phyloP scores from a whole-genome alignment of 2,329 filamentous ascomycete species.

The Xylariaceae sp. region DNA sequence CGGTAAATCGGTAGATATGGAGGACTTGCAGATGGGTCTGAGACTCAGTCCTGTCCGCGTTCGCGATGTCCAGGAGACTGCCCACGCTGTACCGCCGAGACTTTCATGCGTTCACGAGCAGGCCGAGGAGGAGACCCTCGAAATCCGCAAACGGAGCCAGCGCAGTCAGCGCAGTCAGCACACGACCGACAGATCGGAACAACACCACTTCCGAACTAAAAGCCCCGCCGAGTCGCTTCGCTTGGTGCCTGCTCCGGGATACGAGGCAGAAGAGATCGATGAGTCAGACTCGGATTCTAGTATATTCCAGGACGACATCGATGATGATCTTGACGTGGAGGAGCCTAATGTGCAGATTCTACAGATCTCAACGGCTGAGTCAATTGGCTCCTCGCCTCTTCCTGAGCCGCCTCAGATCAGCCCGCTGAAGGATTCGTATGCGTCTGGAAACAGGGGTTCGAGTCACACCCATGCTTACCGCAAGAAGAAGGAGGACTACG shows the following conservation, averaged over 20 bases:
- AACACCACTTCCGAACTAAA: slow-evolving; percentile 53
- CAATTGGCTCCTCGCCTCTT: slow-evolving; percentile 40
- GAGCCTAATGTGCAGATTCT: slow-evolving; percentile 33
- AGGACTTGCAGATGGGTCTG: slow-evolving; percentile 63
- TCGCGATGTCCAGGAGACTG: slow-evolving; percentile 46
- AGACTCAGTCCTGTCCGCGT: slow-evolving; percentile 56
- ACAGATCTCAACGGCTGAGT: slow-evolving; percentile 29
- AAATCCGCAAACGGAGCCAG: slow-evolving; percentile 24
- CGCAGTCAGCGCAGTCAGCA: slow-evolving; percentile 17
- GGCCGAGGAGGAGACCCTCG: slow-evolving; percentile 45
- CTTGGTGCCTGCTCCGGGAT: slow-evolving; percentile 36
- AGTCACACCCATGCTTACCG: slow-evolving; percentile 27
- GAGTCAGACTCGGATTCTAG: slow-evolving; percentile 36
- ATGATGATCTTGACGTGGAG: slow-evolving; percentile 28
- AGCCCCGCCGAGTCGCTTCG: slow-evolving; percentile 38
- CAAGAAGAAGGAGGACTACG: slow-evolving; percentile 40
- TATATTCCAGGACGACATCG: slow-evolving; percentile 40
- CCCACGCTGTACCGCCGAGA: slow-evolving; percentile 33
- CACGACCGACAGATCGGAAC: slow-evolving; percentile 57
- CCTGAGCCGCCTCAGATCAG: slow-evolving; percentile 44
- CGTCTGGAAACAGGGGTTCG: slow-evolving; percentile 44
- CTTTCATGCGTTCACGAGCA: slow-evolving; percentile 40
- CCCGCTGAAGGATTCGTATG: slow-evolving; percentile 48
- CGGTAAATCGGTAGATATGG: slow-evolving; percentile 63
- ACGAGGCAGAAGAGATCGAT: slow-evolving; percentile 28